These are phyloP conservation scores for Ophiostoma sp. DNA, from an alignment of 2,329 filamentous ascomycete species.

Conservation along the genomic window DNA sequence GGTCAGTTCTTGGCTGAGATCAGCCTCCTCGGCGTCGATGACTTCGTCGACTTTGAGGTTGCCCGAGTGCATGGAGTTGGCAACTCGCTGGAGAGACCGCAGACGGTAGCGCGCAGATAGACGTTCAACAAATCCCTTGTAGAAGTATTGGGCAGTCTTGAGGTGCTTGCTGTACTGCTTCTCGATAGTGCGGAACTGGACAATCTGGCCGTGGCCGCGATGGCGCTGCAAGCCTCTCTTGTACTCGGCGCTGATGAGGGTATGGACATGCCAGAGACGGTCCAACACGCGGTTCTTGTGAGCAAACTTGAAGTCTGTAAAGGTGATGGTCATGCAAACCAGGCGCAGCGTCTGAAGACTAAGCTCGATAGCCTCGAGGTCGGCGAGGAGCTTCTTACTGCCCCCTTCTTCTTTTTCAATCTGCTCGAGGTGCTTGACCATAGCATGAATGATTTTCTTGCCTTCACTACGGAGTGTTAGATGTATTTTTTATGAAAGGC, in stretches of 20 bases:
- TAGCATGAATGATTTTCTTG: conserved; percentile 25
- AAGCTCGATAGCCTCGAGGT: conserved; percentile 25
- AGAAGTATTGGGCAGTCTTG: conserved; percentile 82
- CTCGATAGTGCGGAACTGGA: conserved; percentile 69
- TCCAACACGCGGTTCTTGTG: conserved; percentile 59
- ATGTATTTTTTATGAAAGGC: background rate
- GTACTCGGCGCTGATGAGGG: conserved; percentile 71
- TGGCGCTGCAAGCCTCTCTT: conserved; percentile 60
- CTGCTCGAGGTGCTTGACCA: conserved; percentile 26
- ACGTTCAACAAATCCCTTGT: conserved; percentile 76
- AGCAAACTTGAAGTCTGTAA: conserved; percentile 64
- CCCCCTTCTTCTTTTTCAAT: conserved; percentile 27
- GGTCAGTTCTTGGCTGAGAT: conserved; percentile 56
- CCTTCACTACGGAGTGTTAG: conserved; percentile 24
- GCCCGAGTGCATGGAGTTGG: conserved; percentile 39
- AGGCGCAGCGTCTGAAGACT: conserved; percentile 49
- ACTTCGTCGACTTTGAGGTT: conserved; percentile 41
- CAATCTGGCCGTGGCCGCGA: conserved; percentile 46
- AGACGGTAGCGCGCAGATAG: conserved; percentile 56
- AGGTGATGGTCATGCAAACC: conserved; percentile 65
- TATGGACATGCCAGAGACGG: conserved; percentile 73
- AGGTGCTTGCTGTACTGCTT: conserved; percentile 80
- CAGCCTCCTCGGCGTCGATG: conserved; percentile 41
- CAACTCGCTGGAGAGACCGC: conserved; percentile 39
- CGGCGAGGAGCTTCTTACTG: conserved; percentile 26